phyloP scores from a whole-genome alignment of 495 filamentous ascomycete genomes.

The Penicillium odoratum region DNA sequence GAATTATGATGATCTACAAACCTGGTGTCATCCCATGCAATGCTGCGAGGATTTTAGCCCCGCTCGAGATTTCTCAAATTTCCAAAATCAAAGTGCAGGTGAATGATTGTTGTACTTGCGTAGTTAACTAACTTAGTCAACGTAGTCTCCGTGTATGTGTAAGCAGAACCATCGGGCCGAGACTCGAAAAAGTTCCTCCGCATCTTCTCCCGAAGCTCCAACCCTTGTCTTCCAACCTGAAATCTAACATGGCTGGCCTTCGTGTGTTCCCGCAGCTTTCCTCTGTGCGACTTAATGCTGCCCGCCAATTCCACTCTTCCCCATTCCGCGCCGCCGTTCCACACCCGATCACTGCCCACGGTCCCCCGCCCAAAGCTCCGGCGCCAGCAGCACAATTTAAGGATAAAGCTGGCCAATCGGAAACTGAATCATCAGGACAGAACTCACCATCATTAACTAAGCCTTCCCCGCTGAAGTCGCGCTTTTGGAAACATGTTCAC shows the following conservation, averaged over 20 bases:
- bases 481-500: conserved; percentile 83
- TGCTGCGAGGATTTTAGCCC: too few relatives aligned
- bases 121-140: too few relatives aligned
- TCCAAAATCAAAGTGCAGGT: too few relatives aligned
- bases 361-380: conserved; percentile 80
- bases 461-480: conserved; percentile 55
- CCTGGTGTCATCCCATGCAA: too few relatives aligned
- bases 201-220: conserved; percentile 6
- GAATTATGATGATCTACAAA: neutral
- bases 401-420: conserved; percentile 48
- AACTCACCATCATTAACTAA: conserved; percentile 41
- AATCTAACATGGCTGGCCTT: conserved; percentile 22
- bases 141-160: neutral
- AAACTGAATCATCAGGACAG: conserved; percentile 51
- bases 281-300: conserved; percentile 17
- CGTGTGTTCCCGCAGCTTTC: conserved; percentile 25
- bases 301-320: conserved; percentile 52
- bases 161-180: conserved; percentile 18
- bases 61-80: too few relatives aligned
- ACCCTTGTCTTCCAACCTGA: neutral
- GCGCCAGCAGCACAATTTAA: conserved; percentile 55
- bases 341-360: conserved; percentile 73
- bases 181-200: conserved; percentile 16
- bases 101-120: too few relatives aligned
- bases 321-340: conserved; percentile 53